These are phyloP conservation scores for Neofusicoccum umdonicola DNA, from an alignment of 2,329 filamentous ascomycete genomes.

Conservation along the genomic window DNA sequence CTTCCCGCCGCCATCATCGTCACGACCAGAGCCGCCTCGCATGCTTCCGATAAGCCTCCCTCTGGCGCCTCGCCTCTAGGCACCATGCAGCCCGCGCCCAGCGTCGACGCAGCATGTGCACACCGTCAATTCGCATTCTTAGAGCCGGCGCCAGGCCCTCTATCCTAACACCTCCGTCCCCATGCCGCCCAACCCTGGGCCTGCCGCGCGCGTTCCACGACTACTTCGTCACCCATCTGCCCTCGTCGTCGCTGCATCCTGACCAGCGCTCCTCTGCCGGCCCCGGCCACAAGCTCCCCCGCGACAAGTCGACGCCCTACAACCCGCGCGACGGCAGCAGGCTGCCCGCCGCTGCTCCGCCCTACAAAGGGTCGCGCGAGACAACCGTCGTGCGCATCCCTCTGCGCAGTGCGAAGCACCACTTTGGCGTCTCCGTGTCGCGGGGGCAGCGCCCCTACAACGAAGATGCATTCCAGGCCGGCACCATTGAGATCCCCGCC, in stretches of 20 bases:
- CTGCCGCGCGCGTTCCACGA: constrained; percentile 68
- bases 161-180: not conserved
- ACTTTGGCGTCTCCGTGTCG: constrained; percentile 78
- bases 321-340: constrained; percentile 39
- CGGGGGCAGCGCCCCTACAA: constrained; percentile 85
- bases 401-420: constrained; percentile 88
- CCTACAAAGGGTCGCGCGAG: constrained; percentile 54
- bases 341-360: constrained; percentile 34
- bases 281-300: constrained; percentile 75
- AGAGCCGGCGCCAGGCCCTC: constrained; percentile 26
- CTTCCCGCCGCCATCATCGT: constrained; percentile 10
- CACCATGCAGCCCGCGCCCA: constrained; percentile 14
- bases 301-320: constrained; percentile 80
- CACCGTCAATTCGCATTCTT: constrained; percentile 29
- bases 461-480: constrained; percentile 91
- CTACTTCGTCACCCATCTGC: constrained; percentile 95
- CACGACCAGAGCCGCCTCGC: constrained; percentile 4
- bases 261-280: constrained; percentile 66
- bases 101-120: constrained; percentile 35
- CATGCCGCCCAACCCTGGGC: not conserved
- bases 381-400: constrained; percentile 95
- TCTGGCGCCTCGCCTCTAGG: constrained; percentile 13
- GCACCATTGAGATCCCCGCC: constrained; percentile 87
- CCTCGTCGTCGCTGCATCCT: constrained; percentile 87
- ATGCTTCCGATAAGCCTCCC: constrained; percentile 15